Base-by-base conservation (phyloP, 1,284 basidiomycete species). In the Cryptococcus depauperatus region DNA sequence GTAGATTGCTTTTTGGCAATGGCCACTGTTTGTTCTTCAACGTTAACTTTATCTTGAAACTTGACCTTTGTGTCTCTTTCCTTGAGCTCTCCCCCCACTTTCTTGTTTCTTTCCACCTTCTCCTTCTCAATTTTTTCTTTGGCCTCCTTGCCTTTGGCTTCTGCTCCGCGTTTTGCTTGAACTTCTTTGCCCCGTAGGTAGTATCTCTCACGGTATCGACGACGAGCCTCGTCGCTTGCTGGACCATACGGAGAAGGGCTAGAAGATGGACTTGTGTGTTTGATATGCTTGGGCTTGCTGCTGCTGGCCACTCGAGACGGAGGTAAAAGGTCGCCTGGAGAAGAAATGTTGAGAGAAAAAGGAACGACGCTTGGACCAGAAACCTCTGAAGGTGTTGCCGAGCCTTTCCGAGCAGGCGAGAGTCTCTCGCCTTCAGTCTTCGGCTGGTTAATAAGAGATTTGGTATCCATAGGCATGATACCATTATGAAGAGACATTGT, bases 301-400 rank as follows among this genome's bases (percentile, higher is more conserved):
- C 9, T 5, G 16, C 18, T 19, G 26, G 13, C 29, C 10, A 45
- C 40, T 18, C 52, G 37, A 18, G 37, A 44, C 3, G 52, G 52
- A 22, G 48, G 48, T 1, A 46, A 46, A 9, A 54, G 44, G 11
- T 46, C 49, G 21, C 48, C 44, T 19, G 52, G 43, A n/a, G 42
- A n/a, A 3, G 51, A 30, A 7, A 35, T 26, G 10, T 18, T 34
- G 33, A 27, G 26, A 11, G 25, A 26, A 26, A 35, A 33, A n/a
- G 23, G 18, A 19, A 21, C 22, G 35, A 33, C 14, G 28, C 32
- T 38, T n/a, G 22, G n/a, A 16, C 6, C 30, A n/a, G 26, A 25
- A 22, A n/a, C 6, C 26, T 1, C 23, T 18, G 8, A 32, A 8
- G 28, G 29, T 9, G 26, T 22, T 38, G 14, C 7, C 33, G 4